Base-by-base conservation (phyloP, 768 basidiomycete genomes). In the Trametes maxima region DNA sequence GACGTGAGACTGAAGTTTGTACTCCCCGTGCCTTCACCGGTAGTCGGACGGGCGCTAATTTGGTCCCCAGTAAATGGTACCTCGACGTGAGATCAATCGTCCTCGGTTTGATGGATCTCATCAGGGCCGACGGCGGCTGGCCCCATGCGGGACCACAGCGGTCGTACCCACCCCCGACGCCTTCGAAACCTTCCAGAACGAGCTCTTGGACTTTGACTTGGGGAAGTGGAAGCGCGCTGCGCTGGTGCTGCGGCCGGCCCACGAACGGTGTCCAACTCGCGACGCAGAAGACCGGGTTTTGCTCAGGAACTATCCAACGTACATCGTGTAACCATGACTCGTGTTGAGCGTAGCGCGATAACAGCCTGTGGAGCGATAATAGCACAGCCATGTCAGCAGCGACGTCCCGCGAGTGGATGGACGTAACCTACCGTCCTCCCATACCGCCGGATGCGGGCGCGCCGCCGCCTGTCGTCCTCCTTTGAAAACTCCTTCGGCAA, bases 91-190 rank as follows among this genome's bases (percentile, higher is more conserved):
- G 48, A 58, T 58, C 57, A 58, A 58, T 50, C 48, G 47, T 17
- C 25, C 48, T 21, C 17, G 28, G 39, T 36, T 25, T 50, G 57
- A 58, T 58, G 51, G 57, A 50, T 58, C 48, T 58, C 57, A 58
- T 58, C 57, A 58, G 10, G 19, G 19, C 25, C 13, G 48, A 19
- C 47, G 39, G 22, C 12, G 12, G 11, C 22, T 21, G 25, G 56
- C 56, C 36, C 48, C 48, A 58, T 35, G 40, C 39, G 40, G 39
- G 25, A 42, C 28, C 40, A 19, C 24, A 36, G n/a, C 40, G 55
- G 55, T 7, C 35, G 12, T 44, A 33, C 19, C 40, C 24, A 43
- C 40, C 4, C 28, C 48, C 57, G 57, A 50, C 28, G 40, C 21
- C 25, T 25, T 39, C 21, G 21, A 22, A 14, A 2, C 3, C 28